Evolutionary conservation across 2,329 filamentous ascomycete species (phyloP), one percentile per base, ranked within the genome.

Genomic region (Fusarium bulbicola): DNA sequence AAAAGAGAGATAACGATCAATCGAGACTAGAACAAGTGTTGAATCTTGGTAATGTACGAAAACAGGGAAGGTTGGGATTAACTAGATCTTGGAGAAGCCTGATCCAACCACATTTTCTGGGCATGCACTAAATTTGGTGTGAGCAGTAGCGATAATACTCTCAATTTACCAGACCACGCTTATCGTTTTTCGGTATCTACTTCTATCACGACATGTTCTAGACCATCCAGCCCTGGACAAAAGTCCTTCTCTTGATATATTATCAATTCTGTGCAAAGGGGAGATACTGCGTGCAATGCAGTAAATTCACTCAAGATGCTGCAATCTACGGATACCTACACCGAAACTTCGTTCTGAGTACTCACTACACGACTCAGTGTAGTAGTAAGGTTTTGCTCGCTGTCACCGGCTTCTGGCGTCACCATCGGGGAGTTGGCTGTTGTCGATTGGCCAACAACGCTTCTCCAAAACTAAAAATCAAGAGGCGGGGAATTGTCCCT

Each of bases 61-160:
- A 69, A 69, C 66, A 58, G 52, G 66, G 50, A 65, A 71, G 70
- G 70, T 49, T 73, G 70, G 70, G 60, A 52, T 54, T 12, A 34
- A 34, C 32, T 34, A 32, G 40, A 53, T 67, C 53, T 67, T 67
- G 58, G 40, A 70, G 42, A 26, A 47, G 47, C 45, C 34, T 45
- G 32, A 45, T 53, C 64, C 64, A 65, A 69, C 62, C 64, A 66
- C 64, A 59, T 72, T 70, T 70, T 62, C 56, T 59, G 57, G 60
- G 57, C 70, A 70, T 59, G 62, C 62, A 61, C 64, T 67, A 74
- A 70, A 72, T 66, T 73, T 74, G 67, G 56, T 42, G 52, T 59
- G 43, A 42, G 40, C 63, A 60, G 56, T 52, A 45, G 32, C 34
- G 40, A 59, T n/a, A 43, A 66, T 56, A 24, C 70, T 66, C 71